Evolutionary conservation across 225 moss, liverwort and hornwort species (phyloP), one percentile per base, ranked within the genome.

Genomic region (Neckera pumila): DNA sequence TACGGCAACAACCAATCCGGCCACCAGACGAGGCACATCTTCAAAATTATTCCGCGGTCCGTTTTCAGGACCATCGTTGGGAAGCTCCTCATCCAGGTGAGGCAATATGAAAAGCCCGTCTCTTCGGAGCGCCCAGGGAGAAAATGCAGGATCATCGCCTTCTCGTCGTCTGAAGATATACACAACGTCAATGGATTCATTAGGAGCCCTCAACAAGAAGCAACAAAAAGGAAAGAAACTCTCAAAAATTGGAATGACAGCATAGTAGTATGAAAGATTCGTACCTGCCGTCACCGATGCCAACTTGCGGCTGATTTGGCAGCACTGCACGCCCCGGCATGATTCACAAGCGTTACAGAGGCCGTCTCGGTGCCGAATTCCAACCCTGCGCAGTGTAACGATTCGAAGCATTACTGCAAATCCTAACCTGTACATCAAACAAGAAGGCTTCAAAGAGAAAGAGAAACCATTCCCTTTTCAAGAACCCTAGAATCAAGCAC

Each of bases 221-320:
- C 51, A 51, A 14, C 26, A 67, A 31, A 34, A 65, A 28, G 25
- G 71, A 53, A 14, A 26, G 27, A 40, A 58, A 6, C 22, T 21
- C 7, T 13, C 13, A 53, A 42, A 30, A 62, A 26, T 12, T 20
- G 10, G 10, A 66, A 66, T 25, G 74, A 66, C 17, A 65, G 49
- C 60, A 77, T 36, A 34, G 30, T 22, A 66, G 76, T 11, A 19
- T 25, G 58, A 70, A 49, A 62, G 54, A 45, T 59, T 56, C 58
- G 60, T 65, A 84, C 91, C 40, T 36, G 27, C 20, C 47, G 1
- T n/a, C 49, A 19, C 2, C 45, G 14, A 49, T 89, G 84, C 91
- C 91, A 89, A 38, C 91, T 91, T 26, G 91, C 76, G 4, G 87
- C 56, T 28, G 91, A 89, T 87, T 91, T 91, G 10, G 91, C 84